A percentile compares a stretch with the other conserved stretches of the same genome.
These are phyloP conservation scores for Oryza meridionalis DNA, from an alignment of 176 grass and related monocot genomes.

Conservation along the genomic window DNA sequence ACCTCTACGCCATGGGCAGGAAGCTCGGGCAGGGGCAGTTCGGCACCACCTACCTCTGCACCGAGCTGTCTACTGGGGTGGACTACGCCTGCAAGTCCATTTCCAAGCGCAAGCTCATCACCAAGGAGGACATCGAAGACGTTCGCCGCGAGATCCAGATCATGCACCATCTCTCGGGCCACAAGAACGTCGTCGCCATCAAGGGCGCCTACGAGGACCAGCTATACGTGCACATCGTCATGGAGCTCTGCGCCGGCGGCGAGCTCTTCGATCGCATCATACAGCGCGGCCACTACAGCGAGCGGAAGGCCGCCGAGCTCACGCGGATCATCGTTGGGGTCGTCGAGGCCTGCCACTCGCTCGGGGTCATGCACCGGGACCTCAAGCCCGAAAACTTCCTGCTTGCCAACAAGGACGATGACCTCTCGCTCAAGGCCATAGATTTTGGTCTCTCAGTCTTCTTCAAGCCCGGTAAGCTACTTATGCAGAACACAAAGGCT, in stretches of 20 bases:
- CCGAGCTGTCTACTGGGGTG: conserved; percentile 65
- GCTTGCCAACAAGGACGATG: conserved; percentile 82
- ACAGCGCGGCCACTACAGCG: conserved; percentile 91
- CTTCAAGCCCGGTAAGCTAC: conserved; percentile 84
- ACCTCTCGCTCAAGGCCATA: conserved; percentile 91
- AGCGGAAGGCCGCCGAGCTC: conserved; percentile 93
- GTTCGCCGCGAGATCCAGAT: conserved; percentile 99
- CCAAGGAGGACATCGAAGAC: conserved; percentile 87
- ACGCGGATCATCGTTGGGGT: conserved; percentile 91
- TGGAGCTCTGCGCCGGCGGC: conserved; percentile 92
- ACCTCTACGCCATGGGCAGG: conserved; percentile 68
- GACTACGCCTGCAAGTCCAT: conserved; percentile 98
- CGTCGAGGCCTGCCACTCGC: conserved; percentile 96
- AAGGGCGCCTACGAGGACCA: conserved; percentile 96
- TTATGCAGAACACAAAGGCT: not conserved
- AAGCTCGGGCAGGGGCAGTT: conserved; percentile 97
- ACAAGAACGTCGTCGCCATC: conserved; percentile 86
- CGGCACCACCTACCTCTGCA: conserved; percentile 90
- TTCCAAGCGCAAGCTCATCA: conserved; percentile 96
- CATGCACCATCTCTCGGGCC: conserved; percentile 94
- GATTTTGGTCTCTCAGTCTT: conserved; percentile 98
- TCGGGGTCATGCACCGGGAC: conserved; percentile 97
- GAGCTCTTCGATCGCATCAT: conserved; percentile 99
- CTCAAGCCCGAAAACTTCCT: conserved; percentile 99
- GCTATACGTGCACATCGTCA: conserved; percentile 92